Percentiles rank a stretch among this genome's conserved stretches.
These are phyloP conservation scores for Phytophthora foliorum DNA, from an alignment of 352 stramenopile species.

Conservation along the genomic window DNA sequence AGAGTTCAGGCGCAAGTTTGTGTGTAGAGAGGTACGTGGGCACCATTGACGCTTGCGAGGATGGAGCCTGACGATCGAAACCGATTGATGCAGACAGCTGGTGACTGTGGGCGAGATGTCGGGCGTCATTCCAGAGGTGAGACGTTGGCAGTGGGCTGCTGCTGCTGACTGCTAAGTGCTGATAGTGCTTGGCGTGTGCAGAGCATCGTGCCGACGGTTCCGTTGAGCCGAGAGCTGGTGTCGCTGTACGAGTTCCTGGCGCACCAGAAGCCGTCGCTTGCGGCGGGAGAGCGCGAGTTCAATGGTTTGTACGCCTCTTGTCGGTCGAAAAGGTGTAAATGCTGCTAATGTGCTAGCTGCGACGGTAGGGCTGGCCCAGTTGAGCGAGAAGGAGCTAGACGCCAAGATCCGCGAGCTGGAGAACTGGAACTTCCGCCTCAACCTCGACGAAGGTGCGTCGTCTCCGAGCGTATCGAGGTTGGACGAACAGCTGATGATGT, in stretches of 20 bases:
- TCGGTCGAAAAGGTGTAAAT: background rate
- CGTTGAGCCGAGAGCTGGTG: constrained; percentile 63
- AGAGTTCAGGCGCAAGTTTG: too few species aligned
- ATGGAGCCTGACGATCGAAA: too few species aligned
- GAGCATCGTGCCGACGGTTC: constrained; percentile 60
- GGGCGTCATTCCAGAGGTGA: constrained; percentile 36
- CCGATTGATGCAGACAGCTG: background rate
- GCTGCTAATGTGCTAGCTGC: background rate
- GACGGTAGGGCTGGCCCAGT: constrained; percentile 48
- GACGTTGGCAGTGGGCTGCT: background rate
- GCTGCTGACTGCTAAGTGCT: background rate
- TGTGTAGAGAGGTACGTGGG: too few species aligned
- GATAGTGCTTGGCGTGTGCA: constrained; percentile 24
- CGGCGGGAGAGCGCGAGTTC: constrained; percentile 50
- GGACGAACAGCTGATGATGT: background rate
- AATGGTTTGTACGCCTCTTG: constrained; percentile 35
- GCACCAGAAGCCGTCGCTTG: constrained; percentile 49
- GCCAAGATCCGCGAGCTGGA: constrained; percentile 79
- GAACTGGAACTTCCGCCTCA: constrained; percentile 86
- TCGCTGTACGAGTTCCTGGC: constrained; percentile 67
- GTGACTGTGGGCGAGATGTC: constrained; percentile 24
- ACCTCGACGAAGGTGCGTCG: constrained; percentile 76
- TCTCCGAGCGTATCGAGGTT: background rate
- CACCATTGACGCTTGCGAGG: too few species aligned
- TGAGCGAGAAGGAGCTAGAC: constrained; percentile 78